Evolutionary conservation across 768 basidiomycete genomes (phyloP).

Genomic region (Phylloporus scabripes): DNA sequence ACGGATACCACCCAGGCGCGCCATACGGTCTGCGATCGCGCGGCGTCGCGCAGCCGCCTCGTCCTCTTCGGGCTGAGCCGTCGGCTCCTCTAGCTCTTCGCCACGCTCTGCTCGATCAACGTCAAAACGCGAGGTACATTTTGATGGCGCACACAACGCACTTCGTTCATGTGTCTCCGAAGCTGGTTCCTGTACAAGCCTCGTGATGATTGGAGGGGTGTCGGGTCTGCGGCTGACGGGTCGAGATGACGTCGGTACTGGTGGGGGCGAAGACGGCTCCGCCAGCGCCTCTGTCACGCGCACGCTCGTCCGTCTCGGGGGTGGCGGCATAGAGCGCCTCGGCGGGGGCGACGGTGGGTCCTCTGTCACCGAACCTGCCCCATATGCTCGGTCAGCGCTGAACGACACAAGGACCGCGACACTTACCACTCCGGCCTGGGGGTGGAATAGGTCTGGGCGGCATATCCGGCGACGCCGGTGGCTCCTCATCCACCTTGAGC

Average conservation of each 20-base stretch:
- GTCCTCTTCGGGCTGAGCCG: slow-evolving; percentile 31
- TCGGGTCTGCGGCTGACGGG: slow-evolving; percentile 10
- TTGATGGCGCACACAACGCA: not conserved
- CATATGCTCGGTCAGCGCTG: not conserved
- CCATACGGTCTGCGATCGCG: slow-evolving; percentile 93
- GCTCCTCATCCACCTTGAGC: slow-evolving; percentile 18
- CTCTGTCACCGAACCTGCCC: slow-evolving; percentile 12
- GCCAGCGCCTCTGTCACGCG: slow-evolving; percentile 5
- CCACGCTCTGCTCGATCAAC: slow-evolving; percentile 1
- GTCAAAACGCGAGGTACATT: not conserved
- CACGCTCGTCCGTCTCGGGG: slow-evolving; percentile 22
- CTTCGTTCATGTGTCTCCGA: slow-evolving; percentile 7
- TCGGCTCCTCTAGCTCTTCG: slow-evolving; percentile 9
- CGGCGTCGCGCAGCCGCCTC: slow-evolving; percentile 50
- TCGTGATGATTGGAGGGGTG: slow-evolving; percentile 24
- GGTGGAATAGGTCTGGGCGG: slow-evolving; percentile 29
- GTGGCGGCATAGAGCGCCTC: slow-evolving; percentile 20
- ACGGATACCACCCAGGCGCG: slow-evolving; percentile 79
- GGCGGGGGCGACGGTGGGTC: slow-evolving; percentile 8
- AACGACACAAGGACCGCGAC: not conserved
- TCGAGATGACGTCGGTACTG: slow-evolving; percentile 14
- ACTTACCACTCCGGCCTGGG: slow-evolving; percentile 27
- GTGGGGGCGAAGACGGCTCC: slow-evolving; percentile 19
- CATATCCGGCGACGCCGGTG: slow-evolving; percentile 26
- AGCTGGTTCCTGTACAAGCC: slow-evolving; percentile 9